phyloP scores from a whole-genome alignment of 2,329 filamentous ascomycete genomes.

The Xylariaceae sp. region DNA sequence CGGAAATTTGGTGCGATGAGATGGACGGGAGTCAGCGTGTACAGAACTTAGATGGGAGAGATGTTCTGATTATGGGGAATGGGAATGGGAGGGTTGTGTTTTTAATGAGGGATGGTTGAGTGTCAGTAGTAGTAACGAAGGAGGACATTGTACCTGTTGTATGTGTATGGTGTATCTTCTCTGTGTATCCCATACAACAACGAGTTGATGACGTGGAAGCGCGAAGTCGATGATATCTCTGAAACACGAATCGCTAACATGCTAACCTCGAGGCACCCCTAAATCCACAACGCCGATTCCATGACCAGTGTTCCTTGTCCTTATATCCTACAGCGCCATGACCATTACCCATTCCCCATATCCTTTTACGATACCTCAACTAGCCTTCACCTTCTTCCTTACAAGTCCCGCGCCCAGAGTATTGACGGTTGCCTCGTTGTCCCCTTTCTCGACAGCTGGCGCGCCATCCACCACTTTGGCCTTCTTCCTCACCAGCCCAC shows the following conservation, averaged over 20 bases:
- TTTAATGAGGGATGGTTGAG: conserved; percentile 8
- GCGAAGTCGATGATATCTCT: too few relatives aligned
- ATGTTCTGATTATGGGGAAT: conserved; percentile 41
- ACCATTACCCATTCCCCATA: too few relatives aligned
- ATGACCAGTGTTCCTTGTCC: too few relatives aligned
- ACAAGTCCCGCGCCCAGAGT: conserved; percentile 12
- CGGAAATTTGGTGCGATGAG: conserved; percentile 72
- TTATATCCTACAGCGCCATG: too few relatives aligned
- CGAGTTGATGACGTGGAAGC: too few relatives aligned
- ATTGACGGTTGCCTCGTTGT: conserved; percentile 4
- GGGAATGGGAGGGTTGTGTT: conserved; percentile 47
- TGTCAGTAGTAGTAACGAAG: background rate
- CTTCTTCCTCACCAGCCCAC: conserved; percentile 48
- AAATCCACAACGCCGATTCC: too few relatives aligned
- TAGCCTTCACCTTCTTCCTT: conserved; percentile 4
- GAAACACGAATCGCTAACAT: too few relatives aligned
- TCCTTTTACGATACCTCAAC: background rate
- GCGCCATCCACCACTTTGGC: conserved; percentile 33
- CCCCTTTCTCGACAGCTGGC: background rate
- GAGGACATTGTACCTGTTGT: too few relatives aligned
- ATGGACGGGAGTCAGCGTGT: conserved; percentile 40
- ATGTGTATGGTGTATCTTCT: background rate
- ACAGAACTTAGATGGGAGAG: conserved; percentile 22
- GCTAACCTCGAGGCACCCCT: too few relatives aligned
- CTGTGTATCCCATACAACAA: too few relatives aligned